Evolutionary conservation across 1,284 basidiomycete genomes (phyloP), one percentile per base, ranked within the genome.

Genomic region (Takashimella koratensis): DNA sequence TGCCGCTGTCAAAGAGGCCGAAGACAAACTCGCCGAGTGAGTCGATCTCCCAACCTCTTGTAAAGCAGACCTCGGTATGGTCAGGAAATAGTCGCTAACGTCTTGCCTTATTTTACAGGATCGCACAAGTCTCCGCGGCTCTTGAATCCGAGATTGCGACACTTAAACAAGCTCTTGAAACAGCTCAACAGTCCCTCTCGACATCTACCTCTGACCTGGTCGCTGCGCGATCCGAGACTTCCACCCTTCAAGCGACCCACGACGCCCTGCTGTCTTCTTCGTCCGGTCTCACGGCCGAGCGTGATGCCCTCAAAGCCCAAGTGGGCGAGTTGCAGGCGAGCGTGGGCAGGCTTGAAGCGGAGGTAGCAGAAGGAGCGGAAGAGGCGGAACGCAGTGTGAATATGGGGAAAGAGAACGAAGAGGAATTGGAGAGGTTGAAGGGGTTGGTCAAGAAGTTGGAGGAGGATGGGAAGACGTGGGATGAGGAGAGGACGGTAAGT

Each of bases 301-400:
- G 59, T 22, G 47, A 62, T 11, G 44, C 53, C 16, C 43, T 57
- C 23, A 54, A 63, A 48, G 48, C 47, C 1, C 51, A 56, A 47
- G 30, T 52, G 6, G 42, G 52, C 22, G 58, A 52, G 27, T 49
- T 59, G 19, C 53, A 59, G 24, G 53, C 46, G 20, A 26, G 46
- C 11, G 41, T 57, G 24, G 23, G 48, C 16, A 36, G 54, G 48
- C 53, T 62, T 36, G 55, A 65, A 53, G 43, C 45, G 22, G 61
- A 64, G 53, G 45, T 68, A 42, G 45, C 42, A 25, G 51, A 65
- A 44, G 61, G 59, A 19, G 62, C 58, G 4, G 62, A 63, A 45
- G 62, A 65, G 44, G 63, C 64, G 3, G 60, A 67, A 56, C 62
- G 52, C 52, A 59, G 53, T 24, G 42, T 58, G 40, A 20, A 44